Percentiles rank a stretch among this genome's conserved stretches.
Evolutionary conservation across 495 filamentous ascomycete genomes (phyloP).

Genomic region (Trichoderma parareesei): DNA sequence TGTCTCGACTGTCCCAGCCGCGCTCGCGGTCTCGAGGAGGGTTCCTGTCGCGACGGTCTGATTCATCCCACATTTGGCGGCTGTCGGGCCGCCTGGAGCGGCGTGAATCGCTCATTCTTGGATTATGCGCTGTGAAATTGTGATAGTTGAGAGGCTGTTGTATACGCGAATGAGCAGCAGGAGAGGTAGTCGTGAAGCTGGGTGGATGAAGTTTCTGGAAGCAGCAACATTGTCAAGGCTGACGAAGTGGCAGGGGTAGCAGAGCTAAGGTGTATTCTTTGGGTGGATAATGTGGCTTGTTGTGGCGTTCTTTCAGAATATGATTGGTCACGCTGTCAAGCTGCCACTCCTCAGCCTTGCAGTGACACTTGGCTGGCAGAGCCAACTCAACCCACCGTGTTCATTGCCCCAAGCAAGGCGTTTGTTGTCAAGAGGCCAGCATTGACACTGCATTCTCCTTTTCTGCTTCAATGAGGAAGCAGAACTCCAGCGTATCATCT

Average conservation of each 20-base stretch:
- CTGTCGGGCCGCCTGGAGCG: conserved; percentile 32
- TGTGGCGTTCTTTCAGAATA: background rate
- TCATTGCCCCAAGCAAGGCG: background rate
- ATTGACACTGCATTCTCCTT: background rate
- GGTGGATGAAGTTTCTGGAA: background rate
- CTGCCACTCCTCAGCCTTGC: background rate
- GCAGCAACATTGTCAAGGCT: background rate
- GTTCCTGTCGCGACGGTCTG: conserved; percentile 16
- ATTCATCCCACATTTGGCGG: conserved; percentile 37
- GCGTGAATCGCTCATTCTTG: conserved; percentile 16
- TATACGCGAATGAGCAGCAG: background rate
- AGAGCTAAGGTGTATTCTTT: background rate
- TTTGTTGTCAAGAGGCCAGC: background rate
- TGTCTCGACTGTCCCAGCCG: conserved; percentile 21
- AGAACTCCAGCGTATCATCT: background rate
- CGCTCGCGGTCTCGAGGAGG: conserved; percentile 24
- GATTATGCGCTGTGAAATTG: background rate
- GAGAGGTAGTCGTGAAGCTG: background rate
- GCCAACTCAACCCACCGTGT: background rate
- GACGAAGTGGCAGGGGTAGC: background rate
- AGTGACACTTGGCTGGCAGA: background rate
- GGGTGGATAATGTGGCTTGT: no score
- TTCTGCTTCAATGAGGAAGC: background rate
- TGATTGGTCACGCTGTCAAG: background rate
- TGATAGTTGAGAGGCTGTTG: background rate